Evolutionary conservation across 2,329 filamentous ascomycete species (phyloP).

Genomic region (Phialemoniopsis sp.): DNA sequence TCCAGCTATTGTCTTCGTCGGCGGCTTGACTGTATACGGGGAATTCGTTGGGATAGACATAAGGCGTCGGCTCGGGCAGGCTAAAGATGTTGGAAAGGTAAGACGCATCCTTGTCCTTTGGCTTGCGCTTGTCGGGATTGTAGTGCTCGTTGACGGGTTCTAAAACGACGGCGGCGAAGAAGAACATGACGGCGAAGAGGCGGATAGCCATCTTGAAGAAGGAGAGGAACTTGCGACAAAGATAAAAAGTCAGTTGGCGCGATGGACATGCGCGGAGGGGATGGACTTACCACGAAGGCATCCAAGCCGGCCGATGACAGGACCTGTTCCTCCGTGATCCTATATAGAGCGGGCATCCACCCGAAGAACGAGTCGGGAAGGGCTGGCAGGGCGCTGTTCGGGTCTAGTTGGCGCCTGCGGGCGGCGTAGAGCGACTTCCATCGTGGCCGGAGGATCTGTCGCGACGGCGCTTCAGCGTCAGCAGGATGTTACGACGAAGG

Average conservation of each 20-base stretch:
- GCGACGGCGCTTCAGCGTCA: neutral
- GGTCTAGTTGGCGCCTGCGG: conserved; percentile 69
- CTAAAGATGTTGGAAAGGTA: neutral
- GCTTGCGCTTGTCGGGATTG: conserved; percentile 15
- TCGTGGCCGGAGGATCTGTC: conserved; percentile 76
- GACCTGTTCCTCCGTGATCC: conserved; percentile 83
- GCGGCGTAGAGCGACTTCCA: conserved; percentile 91
- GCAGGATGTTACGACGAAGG: neutral
- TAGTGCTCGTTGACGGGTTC: conserved; percentile 80
- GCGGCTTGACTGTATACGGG: conserved; percentile 7
- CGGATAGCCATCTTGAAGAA: conserved; percentile 96
- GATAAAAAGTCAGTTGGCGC: neutral
- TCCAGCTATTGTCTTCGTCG: conserved; percentile 15
- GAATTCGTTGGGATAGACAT: neutral
- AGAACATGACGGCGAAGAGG: conserved; percentile 72
- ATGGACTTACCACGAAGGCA: conserved; percentile 72
- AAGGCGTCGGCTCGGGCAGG: neutral
- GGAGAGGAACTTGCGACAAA: conserved; percentile 61
- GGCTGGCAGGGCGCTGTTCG: conserved; percentile 60
- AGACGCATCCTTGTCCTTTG: conserved; percentile 2
- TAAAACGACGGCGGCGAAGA: conserved; percentile 78
- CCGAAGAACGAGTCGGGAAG: conserved; percentile 84
- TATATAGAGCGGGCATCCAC: conserved; percentile 86
- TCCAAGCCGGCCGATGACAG: conserved; percentile 88
- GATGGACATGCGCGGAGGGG: neutral